phyloP scores from a whole-genome alignment of 345 rosid genomes.

The Eucalyptus victrix region DNA sequence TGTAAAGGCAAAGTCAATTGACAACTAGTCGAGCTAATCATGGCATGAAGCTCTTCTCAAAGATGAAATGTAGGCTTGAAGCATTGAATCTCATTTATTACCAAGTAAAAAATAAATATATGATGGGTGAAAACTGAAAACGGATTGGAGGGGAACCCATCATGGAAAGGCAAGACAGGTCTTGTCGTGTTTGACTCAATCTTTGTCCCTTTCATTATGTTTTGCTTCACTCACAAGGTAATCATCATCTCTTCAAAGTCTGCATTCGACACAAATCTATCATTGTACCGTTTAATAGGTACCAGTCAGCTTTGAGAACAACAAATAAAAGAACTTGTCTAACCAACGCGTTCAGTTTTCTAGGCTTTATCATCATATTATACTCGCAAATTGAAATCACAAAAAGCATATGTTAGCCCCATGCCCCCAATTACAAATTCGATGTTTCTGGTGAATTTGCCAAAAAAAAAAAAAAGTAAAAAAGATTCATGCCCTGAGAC shows the following conservation, averaged over 20 bases:
- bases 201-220: not conserved
- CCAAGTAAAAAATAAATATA: not conserved
- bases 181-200: not conserved
- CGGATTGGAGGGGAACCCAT: not conserved
- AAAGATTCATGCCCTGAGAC: not conserved
- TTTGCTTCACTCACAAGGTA: no score
- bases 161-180: not conserved
- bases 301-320: rapidly evolving
- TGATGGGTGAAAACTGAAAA: not conserved
- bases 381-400: not conserved
- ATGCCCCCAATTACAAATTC: not conserved
- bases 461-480: no score
- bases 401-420: not conserved
- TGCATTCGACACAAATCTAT: not conserved
- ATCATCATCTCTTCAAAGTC: no score
- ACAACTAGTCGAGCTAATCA: not conserved
- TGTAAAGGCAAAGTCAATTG: not conserved
- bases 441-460: not conserved
- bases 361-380: not conserved
- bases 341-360: rapidly evolving
- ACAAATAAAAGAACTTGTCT: not conserved
- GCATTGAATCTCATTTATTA: not conserved
- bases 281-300: not conserved
- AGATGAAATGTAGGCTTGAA: not conserved
- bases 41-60: not conserved